Conservation (phyloP, 805 yeast genomes). For the Wickerhamiella parazyma region DNA sequence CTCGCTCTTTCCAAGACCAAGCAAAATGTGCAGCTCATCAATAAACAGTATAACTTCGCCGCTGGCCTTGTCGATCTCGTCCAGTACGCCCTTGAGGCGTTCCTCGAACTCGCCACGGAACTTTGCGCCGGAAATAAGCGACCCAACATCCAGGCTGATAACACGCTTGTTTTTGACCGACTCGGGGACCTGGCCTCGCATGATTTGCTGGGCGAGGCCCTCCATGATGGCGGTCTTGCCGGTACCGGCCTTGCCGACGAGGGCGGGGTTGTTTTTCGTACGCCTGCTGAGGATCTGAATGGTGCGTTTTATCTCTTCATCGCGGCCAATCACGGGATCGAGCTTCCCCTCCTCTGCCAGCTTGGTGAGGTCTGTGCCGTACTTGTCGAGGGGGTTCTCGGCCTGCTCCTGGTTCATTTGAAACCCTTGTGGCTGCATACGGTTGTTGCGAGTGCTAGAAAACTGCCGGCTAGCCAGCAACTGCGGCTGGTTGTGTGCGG, state of each 20-base stretch:
- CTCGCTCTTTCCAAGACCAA: constrained; percentile 86
- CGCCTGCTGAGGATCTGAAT: constrained; percentile 84
- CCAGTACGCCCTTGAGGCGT: constrained; percentile 63
- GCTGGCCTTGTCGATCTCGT: constrained; percentile 66
- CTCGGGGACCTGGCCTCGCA: constrained; percentile 88
- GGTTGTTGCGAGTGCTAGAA: neutral
- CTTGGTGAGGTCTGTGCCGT: constrained; percentile 73
- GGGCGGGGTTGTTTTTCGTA: constrained; percentile 89
- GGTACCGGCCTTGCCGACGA: constrained; percentile 94
- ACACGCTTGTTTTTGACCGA: constrained; percentile 77
- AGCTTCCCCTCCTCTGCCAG: constrained; percentile 79
- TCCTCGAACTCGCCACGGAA: constrained; percentile 94
- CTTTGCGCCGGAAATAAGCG: constrained; percentile 87
- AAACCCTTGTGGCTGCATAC: constrained; percentile 9
- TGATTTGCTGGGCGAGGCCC: constrained; percentile 87
- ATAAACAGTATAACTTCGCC: constrained; percentile 71
- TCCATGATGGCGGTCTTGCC: constrained; percentile 97
- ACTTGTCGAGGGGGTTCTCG: constrained; percentile 69
- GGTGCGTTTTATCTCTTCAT: constrained; percentile 86
- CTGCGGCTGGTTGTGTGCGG: neutral
- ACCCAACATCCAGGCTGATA: constrained; percentile 74
- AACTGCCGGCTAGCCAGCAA: neutral
- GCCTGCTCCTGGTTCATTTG: constrained; percentile 13
- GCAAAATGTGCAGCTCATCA: constrained; percentile 78
- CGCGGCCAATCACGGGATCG: constrained; percentile 95